Conservation (phyloP, 306 rosid genomes). For the Lithocarpus polystachyus region DNA sequence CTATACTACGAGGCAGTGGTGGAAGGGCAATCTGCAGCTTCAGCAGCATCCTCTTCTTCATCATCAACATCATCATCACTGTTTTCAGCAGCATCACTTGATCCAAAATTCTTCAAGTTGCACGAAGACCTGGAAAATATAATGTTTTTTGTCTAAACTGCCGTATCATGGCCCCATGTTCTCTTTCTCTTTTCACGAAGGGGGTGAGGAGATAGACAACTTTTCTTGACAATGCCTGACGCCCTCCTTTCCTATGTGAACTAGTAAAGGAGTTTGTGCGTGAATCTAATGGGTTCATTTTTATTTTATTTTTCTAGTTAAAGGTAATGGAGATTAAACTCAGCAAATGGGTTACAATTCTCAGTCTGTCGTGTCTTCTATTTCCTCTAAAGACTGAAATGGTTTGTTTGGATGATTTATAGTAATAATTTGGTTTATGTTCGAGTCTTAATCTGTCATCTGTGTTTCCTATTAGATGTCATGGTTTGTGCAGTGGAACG, state of each 20-base stretch:
- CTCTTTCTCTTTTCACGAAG: neutral
- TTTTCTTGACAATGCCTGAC: neutral
- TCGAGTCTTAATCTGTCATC: no score
- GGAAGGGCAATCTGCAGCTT: conserved; percentile 30
- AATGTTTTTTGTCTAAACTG: conserved; percentile 57
- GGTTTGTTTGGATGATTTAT: neutral
- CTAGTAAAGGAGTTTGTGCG: conserved; percentile 41
- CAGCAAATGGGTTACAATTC: conserved; percentile 14
- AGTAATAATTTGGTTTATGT: neutral
- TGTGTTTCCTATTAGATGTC: no score
- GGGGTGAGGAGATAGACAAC: neutral
- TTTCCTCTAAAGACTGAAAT: neutral
- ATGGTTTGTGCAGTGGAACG: no score
- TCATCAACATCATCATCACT: conserved; percentile 9
- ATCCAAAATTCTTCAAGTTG: conserved; percentile 41
- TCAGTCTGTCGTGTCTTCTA: neutral
- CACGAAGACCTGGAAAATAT: conserved; percentile 49
- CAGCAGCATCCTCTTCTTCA: conserved; percentile 32
- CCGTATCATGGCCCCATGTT: neutral
- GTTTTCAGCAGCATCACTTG: conserved; percentile 30
- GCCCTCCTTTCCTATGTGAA: conserved; percentile 11
- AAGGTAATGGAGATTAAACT: no score
- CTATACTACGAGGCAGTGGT: conserved; percentile 50
- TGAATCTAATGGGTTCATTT: conserved; percentile 44
- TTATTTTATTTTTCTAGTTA: no score